phyloP scores from a whole-genome alignment of 441 rosid genomes.

The Hura crepitans region DNA sequence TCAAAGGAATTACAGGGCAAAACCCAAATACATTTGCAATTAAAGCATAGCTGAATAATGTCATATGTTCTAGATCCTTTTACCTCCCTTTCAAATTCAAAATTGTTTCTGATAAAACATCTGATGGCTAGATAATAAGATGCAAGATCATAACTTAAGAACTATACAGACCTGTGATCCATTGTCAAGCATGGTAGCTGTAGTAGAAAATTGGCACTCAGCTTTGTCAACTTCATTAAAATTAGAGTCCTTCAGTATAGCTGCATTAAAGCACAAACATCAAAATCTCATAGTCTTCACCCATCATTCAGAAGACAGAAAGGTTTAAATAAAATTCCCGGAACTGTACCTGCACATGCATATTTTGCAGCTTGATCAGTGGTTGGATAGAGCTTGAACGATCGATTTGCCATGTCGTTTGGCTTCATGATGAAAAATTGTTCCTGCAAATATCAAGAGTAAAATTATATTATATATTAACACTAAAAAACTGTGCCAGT shows the following conservation, averaged over 20 bases:
- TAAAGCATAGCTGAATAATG: background rate
- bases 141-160: background rate
- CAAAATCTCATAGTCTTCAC: conserved; percentile 10
- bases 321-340: conserved; percentile 8
- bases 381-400: conserved; percentile 69
- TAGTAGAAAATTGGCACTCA: conserved; percentile 84
- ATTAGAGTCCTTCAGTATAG: conserved; percentile 83
- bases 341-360: conserved; percentile 53
- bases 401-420: conserved; percentile 45
- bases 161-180: conserved; percentile 64
- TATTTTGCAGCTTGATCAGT: conserved; percentile 84
- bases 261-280: conserved; percentile 39
- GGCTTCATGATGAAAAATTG: conserved; percentile 90
- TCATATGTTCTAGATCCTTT: background rate
- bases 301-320: conserved; percentile 3
- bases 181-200: conserved; percentile 70
- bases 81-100: background rate
- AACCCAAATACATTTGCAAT: background rate
- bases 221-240: conserved; percentile 89
- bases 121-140: background rate
- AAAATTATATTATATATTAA: background rate
- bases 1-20: background rate
- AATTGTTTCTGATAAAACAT: too few relatives aligned
- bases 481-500: background rate
- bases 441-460: conserved; percentile 46